Conservation (phyloP, 495 filamentous ascomycete genomes). For the Aspergillus saccharolyticus region DNA sequence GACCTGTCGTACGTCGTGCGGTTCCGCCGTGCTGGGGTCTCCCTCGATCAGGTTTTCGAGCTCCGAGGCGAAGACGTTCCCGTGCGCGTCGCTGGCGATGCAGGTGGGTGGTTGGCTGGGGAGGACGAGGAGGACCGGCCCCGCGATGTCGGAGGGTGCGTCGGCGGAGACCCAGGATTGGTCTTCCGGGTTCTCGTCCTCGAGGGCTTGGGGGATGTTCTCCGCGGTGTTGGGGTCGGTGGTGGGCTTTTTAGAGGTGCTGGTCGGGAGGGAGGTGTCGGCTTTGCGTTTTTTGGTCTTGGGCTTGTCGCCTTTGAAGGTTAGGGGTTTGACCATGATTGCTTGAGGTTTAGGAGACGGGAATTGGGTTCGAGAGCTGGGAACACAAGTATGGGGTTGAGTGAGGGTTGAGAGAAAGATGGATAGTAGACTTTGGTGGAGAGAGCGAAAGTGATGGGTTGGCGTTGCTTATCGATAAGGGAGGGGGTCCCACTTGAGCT, state of each 20-base stretch:
- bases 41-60: conserved; percentile 81
- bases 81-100: conserved; percentile 77
- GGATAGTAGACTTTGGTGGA: background rate
- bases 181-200: conserved; percentile 52
- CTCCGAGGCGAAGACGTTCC: conserved; percentile 72
- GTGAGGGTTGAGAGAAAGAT: background rate
- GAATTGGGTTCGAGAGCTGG: conserved; percentile 5
- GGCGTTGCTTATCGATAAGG: conserved; percentile 1
- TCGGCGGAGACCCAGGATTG: conserved; percentile 91
- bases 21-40: conserved; percentile 75
- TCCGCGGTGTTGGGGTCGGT: conserved; percentile 36
- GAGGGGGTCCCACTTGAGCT: background rate
- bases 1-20: conserved; percentile 90
- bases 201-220: conserved; percentile 23
- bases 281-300: conserved; percentile 73
- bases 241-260: conserved; percentile 8
- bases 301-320: conserved; percentile 93
- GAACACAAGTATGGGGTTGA: background rate
- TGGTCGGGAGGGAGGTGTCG: conserved; percentile 28
- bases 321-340: conserved; percentile 69
- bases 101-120: conserved; percentile 60
- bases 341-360: conserved; percentile 1
- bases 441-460: background rate
- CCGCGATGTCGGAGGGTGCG: background rate
- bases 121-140: background rate